These are phyloP conservation scores for Miamiensis avidus DNA, from an alignment of 169 alveolate genomes.

Conservation along the genomic window DNA sequence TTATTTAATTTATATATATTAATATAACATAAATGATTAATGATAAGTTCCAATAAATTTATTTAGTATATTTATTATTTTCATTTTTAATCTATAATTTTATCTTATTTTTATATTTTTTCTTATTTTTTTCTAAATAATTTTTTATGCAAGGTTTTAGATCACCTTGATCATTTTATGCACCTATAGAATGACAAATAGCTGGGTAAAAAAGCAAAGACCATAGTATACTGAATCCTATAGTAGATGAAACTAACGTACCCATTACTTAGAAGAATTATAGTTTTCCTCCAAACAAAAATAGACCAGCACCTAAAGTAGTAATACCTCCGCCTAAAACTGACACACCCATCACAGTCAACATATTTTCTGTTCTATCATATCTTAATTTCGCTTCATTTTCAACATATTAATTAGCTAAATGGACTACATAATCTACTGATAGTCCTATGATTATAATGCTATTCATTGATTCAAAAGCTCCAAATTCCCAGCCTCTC, in stretches of 20 bases:
- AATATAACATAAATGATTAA: too few relatives aligned
- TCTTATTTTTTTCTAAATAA: too few relatives aligned
- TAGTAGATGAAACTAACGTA: background rate
- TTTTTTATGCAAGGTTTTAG: too few relatives aligned
- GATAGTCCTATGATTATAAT: background rate
- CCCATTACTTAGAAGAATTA: background rate
- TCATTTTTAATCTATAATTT: too few relatives aligned
- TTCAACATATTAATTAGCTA: background rate
- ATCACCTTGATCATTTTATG: background rate
- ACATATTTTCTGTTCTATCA: background rate
- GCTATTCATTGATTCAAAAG: background rate
- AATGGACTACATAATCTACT: background rate
- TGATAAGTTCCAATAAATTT: too few relatives aligned
- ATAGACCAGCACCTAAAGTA: background rate
- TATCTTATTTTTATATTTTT: too few relatives aligned
- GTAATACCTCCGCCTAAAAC: background rate
- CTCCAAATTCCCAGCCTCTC: background rate
- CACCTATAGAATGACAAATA: background rate
- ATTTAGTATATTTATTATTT: too few relatives aligned
- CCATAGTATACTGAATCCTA: background rate
- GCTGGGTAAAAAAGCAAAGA: background rate
- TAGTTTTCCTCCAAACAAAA: background rate
- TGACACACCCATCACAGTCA: background rate
- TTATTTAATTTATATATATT: too few relatives aligned
- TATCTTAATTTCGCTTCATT: background rate